These are phyloP conservation scores for Kondoa subrosea DNA, from an alignment of 768 basidiomycete genomes.

Conservation along the genomic window DNA sequence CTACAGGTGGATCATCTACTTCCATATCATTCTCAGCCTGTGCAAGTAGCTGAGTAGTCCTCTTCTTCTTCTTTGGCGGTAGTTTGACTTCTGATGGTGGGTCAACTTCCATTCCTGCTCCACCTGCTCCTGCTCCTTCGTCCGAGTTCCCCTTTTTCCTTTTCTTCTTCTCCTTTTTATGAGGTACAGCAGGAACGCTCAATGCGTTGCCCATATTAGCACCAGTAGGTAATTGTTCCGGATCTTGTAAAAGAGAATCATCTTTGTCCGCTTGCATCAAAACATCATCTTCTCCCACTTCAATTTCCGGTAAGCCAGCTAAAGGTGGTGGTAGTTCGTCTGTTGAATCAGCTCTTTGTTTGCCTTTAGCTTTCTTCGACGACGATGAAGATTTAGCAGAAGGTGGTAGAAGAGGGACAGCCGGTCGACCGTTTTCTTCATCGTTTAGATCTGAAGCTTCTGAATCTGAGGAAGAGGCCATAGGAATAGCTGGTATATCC, in stretches of 20 bases:
- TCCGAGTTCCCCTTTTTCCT: conserved; percentile 18
- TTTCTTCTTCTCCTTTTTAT: conserved; percentile 22
- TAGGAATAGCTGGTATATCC: neutral
- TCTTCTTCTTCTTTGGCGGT: no score
- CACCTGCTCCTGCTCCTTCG: conserved; percentile 20
- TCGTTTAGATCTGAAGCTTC: neutral
- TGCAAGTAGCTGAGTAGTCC: no score
- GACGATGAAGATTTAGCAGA: conserved; percentile 9
- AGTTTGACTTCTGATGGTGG: no score
- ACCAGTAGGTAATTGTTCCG: neutral
- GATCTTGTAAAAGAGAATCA: neutral
- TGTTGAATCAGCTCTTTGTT: neutral
- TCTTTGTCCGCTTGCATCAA: neutral
- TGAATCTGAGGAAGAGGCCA: neutral
- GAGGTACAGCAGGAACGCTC: conserved; percentile 16
- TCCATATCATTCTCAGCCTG: no score
- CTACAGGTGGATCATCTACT: conserved; percentile 15
- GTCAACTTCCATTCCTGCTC: conserved; percentile 26
- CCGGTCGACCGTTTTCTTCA: conserved; percentile 2
- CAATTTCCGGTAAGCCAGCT: conserved; percentile 6
- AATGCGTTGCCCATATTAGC: conserved; percentile 12
- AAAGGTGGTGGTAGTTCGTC: neutral
- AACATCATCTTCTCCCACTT: neutral
- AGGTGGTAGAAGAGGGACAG: conserved; percentile 1
- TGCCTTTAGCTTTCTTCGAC: conserved; percentile 4